Evolutionary conservation across 495 filamentous ascomycete genomes (phyloP).

Genomic region (Polyplosphaeria fusca): DNA sequence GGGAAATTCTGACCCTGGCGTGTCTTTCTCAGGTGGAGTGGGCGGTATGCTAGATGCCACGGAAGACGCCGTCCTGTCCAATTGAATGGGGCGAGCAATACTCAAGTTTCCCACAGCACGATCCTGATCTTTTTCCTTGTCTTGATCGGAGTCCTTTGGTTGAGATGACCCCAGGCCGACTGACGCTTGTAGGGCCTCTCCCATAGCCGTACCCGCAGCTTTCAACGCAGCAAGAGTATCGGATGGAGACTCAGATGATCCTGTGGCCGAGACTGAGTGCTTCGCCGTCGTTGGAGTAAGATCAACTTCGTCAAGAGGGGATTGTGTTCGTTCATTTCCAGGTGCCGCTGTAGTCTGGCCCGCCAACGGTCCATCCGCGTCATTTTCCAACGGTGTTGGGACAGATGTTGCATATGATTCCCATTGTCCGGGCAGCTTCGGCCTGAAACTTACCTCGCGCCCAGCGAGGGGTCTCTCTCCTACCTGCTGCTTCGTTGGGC

Average conservation of each 20-base stretch:
- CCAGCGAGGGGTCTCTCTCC: constrained; percentile 15
- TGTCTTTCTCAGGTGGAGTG: constrained; percentile 37
- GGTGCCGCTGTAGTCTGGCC: neutral
- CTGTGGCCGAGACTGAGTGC: constrained; percentile 21
- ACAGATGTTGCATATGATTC: constrained; percentile 54
- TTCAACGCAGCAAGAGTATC: constrained; percentile 34
- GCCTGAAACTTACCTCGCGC: constrained; percentile 47
- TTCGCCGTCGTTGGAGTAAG: constrained; percentile 39
- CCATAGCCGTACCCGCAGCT: constrained; percentile 36
- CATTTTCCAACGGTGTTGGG: constrained; percentile 32
- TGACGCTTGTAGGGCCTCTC: constrained; percentile 34
- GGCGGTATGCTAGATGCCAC: constrained; percentile 31
- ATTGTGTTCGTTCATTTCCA: neutral
- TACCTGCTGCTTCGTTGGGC: constrained; percentile 3
- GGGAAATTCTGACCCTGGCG: constrained; percentile 20
- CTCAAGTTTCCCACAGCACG: constrained; percentile 29
- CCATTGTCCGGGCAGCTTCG: constrained; percentile 64
- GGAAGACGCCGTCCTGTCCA: constrained; percentile 33
- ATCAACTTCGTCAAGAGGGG: constrained; percentile 35
- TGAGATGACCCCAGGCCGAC: constrained; percentile 22
- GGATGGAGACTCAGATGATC: neutral
- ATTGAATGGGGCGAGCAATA: constrained; percentile 25
- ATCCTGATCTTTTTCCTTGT: neutral
- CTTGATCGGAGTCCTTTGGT: constrained; percentile 2
- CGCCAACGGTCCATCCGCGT: neutral